A percentile compares a stretch with the other conserved stretches of the same genome.
phyloP scores from a whole-genome alignment of 345 rosid species.

The Eucalyptus shirleyi region DNA sequence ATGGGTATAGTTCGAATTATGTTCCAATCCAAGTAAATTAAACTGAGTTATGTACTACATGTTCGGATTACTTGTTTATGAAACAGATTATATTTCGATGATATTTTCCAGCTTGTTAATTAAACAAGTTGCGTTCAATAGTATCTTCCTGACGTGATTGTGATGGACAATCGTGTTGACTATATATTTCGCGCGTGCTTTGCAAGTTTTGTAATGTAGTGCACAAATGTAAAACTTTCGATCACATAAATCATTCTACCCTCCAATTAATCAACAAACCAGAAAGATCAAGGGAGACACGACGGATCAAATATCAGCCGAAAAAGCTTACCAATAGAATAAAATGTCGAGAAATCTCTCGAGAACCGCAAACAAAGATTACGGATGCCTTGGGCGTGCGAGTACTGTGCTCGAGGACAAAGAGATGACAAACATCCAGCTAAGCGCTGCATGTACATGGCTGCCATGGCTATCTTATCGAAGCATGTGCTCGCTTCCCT shows the following conservation, averaged over 20 bases:
- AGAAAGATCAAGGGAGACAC: neutral
- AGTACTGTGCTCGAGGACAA: neutral
- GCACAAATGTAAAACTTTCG: neutral
- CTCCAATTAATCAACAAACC: neutral
- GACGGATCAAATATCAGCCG: neutral
- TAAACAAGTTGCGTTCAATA: neutral
- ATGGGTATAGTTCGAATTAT: neutral
- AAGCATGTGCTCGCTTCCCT: neutral
- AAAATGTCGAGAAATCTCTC: neutral
- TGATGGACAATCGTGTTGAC: rapidly evolving
- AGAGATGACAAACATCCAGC: neutral
- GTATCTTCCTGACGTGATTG: neutral
- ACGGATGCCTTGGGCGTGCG: neutral
- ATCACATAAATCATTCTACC: neutral
- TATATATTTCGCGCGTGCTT: neutral
- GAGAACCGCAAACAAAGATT: too few relatives aligned
- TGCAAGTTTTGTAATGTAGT: neutral
- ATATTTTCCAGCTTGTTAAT: neutral
- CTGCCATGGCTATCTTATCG: neutral
- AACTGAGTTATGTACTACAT: neutral
- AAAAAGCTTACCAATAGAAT: neutral
- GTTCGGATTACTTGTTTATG: neutral
- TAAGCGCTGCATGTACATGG: neutral
- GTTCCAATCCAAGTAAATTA: neutral
- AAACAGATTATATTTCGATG: rapidly evolving